A percentile compares a stretch with the other conserved stretches of the same genome.
These are phyloP conservation scores for Wickerhamomyces hampshirensis DNA, from an alignment of 805 yeast genomes.

Conservation along the genomic window DNA sequence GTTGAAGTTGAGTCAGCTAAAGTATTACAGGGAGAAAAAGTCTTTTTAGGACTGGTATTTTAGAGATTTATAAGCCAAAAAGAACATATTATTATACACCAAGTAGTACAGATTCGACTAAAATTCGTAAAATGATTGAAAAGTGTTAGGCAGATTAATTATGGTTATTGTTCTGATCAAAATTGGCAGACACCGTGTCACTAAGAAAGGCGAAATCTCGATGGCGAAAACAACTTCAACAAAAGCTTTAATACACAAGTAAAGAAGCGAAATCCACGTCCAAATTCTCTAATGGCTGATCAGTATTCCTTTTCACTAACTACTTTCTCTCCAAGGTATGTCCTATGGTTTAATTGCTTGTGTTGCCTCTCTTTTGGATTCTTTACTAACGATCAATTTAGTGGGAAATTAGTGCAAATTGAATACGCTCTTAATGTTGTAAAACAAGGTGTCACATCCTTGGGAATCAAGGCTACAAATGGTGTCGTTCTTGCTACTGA, in stretches of 20 bases:
- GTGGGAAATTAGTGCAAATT: slow-evolving; percentile 96
- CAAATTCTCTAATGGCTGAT: slow-evolving; percentile 68
- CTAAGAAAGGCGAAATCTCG: neutral
- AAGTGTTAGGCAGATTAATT: too few species aligned
- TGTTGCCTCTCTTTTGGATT: slow-evolving; percentile 2
- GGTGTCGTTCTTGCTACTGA: slow-evolving; percentile 97
- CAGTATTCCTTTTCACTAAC: slow-evolving; percentile 96
- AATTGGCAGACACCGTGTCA: neutral
- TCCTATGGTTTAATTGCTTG: neutral
- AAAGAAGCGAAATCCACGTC: neutral
- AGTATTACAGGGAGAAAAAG: slow-evolving; percentile 14
- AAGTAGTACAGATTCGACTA: too few species aligned
- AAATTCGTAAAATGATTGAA: too few species aligned
- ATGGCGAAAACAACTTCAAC: neutral
- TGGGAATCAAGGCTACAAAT: slow-evolving; percentile 91
- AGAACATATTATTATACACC: too few species aligned
- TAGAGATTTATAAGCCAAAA: too few species aligned
- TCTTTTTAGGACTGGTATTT: too few species aligned
- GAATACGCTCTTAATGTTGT: slow-evolving; percentile 97
- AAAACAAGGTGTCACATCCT: slow-evolving; percentile 94
- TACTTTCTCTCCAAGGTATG: slow-evolving; percentile 90
- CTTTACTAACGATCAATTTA: slow-evolving; percentile 25
- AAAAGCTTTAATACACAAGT: neutral
- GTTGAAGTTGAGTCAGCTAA: slow-evolving; percentile 38
- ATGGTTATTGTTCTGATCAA: too few species aligned